Evolutionary conservation across 768 basidiomycete species (phyloP).

Genomic region (Boletus reticuloceps): DNA sequence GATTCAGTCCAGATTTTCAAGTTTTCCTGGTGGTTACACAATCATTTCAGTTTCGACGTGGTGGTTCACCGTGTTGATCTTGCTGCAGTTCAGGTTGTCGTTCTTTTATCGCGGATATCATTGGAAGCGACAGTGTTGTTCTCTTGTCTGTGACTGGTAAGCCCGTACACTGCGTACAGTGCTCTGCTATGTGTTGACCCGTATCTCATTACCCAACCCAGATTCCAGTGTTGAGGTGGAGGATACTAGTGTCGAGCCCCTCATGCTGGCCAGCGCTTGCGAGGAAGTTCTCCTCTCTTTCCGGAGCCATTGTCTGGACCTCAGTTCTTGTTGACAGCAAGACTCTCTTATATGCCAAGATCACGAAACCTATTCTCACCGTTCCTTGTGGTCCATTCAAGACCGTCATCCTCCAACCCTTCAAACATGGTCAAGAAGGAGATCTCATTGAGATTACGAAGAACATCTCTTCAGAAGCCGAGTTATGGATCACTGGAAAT

Average conservation of each 20-base stretch:
- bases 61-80: constrained; percentile 22
- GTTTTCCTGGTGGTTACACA: too few species aligned
- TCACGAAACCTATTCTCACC: constrained; percentile 11
- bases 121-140: constrained; percentile 20
- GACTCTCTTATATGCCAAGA: constrained; percentile 15
- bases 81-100: constrained; percentile 16
- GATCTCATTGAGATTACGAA: too few species aligned
- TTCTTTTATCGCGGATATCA: constrained; percentile 22
- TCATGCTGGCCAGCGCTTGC: constrained; percentile 12
- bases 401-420: constrained; percentile 25
- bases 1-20: background rate
- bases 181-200: background rate
- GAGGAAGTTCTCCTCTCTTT: constrained; percentile 11
- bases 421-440: constrained; percentile 27
- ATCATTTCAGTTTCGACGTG: constrained; percentile 12
- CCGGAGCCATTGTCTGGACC: too few species aligned
- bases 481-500: too few species aligned
- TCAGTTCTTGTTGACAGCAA: too few species aligned
- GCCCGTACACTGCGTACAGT: too few species aligned
- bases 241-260: constrained; percentile 9
- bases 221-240: constrained; percentile 18
- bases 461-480: too few species aligned
- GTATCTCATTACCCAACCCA: background rate
- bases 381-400: too few species aligned
- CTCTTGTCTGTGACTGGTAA: constrained; percentile 24